Percentiles rank a stretch among this genome's conserved stretches.
These are phyloP conservation scores for Periconia sp. DNA, from an alignment of 2,329 filamentous ascomycete species.

Conservation along the genomic window DNA sequence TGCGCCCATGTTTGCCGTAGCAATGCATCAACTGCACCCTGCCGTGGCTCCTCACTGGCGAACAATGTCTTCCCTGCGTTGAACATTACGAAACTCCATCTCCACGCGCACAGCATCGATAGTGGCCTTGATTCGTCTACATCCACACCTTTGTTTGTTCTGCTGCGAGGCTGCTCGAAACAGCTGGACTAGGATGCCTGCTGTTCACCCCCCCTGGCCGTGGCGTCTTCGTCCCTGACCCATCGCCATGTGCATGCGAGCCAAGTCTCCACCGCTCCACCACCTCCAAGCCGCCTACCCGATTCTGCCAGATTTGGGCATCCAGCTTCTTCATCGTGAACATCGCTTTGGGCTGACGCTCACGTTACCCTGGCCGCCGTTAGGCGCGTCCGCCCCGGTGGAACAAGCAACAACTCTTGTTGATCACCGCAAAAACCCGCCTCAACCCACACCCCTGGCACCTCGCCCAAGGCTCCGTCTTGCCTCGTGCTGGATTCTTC, in stretches of 20 bases:
- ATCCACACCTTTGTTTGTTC: constrained; percentile 1
- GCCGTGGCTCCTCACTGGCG: too few species aligned
- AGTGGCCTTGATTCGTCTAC: not conserved
- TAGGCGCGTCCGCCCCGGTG: too few species aligned
- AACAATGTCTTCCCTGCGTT: constrained; percentile 1
- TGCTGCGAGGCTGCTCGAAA: not conserved
- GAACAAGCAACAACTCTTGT: constrained; percentile 19
- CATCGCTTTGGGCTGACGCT: constrained; percentile 18
- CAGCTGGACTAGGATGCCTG: too few species aligned
- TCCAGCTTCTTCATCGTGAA: constrained; percentile 8
- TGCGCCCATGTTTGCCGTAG: too few species aligned
- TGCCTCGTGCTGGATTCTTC: constrained; percentile 15
- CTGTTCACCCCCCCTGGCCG: too few species aligned
- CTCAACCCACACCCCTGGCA: constrained; percentile 11
- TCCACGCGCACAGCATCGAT: not conserved
- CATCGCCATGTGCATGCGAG: too few species aligned
- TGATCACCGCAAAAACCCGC: constrained; percentile 24
- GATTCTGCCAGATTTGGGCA: constrained; percentile 16
- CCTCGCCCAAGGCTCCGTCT: too few species aligned
- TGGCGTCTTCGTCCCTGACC: too few species aligned
- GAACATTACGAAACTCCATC: constrained; percentile 20
- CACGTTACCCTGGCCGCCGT: constrained; percentile 33
- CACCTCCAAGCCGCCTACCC: constrained; percentile 11
- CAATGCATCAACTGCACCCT: too few species aligned
- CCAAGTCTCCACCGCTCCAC: constrained; percentile 21